Evolutionary conservation across 2,329 filamentous ascomycete species (phyloP).

Genomic region (Cladophialophora immunda): DNA sequence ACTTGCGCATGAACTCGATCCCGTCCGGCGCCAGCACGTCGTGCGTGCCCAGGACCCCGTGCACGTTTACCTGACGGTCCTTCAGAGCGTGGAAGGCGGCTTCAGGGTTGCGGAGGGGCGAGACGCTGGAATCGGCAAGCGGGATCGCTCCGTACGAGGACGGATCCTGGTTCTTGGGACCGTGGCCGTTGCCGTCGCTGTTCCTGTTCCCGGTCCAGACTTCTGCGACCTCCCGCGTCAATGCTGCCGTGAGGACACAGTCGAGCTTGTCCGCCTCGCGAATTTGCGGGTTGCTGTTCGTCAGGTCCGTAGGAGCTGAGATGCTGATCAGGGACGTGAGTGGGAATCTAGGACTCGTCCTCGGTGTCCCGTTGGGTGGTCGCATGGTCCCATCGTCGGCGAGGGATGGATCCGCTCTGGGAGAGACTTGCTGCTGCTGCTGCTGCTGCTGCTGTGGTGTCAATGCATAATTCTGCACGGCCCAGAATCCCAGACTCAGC

Average conservation of each 20-base stretch:
- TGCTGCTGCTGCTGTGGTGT: conserved; percentile 47
- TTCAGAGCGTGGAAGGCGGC: conserved; percentile 53
- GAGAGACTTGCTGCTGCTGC: conserved; percentile 24
- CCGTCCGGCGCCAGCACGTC: conserved; percentile 65
- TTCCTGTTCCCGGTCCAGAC: conserved; percentile 18
- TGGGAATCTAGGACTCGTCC: conserved; percentile 8
- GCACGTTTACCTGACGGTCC: conserved; percentile 55
- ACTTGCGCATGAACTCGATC: conserved; percentile 57
- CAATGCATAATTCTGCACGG: conserved; percentile 20
- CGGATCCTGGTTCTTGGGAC: not conserved
- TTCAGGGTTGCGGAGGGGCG: conserved; percentile 52
- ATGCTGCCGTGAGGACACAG: conserved; percentile 58
- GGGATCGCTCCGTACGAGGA: not conserved
- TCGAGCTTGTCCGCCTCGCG: conserved; percentile 52
- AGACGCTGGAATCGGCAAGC: conserved; percentile 54
- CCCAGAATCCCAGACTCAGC: conserved; percentile 44
- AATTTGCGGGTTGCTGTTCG: conserved; percentile 57
- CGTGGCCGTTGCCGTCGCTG: not conserved
- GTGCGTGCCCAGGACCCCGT: conserved; percentile 62
- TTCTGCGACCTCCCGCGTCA: conserved; percentile 19
- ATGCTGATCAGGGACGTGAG: conserved; percentile 52
- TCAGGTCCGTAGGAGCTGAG: conserved; percentile 60
- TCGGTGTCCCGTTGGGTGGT: not conserved
- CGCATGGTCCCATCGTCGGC: not conserved
- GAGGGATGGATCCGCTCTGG: not conserved